Percentiles rank a stretch among this genome's conserved stretches.
phyloP scores from a whole-genome alignment of 2,329 filamentous ascomycete genomes.

The Nannizziopsis arthrosporioides region DNA sequence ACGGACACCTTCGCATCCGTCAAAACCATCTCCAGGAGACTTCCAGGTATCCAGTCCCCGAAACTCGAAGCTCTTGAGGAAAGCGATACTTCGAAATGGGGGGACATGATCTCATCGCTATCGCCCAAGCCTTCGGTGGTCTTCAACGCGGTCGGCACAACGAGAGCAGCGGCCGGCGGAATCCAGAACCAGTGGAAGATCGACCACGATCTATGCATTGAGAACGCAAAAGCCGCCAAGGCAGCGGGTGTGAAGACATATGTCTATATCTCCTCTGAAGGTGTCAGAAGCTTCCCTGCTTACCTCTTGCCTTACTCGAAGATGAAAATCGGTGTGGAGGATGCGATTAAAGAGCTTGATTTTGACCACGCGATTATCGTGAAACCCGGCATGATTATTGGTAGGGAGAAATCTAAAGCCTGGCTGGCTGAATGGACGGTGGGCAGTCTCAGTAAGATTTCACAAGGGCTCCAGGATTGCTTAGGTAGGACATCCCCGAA shows the following conservation, averaged over 20 bases:
- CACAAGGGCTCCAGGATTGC: conserved; percentile 21
- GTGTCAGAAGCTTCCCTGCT: conserved; percentile 22
- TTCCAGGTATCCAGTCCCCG: conserved; percentile 18
- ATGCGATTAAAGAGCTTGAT: conserved; percentile 25
- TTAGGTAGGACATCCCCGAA: conserved; percentile 18
- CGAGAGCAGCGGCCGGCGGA: conserved; percentile 24
- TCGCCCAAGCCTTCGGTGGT: conserved; percentile 20
- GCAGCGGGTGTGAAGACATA: conserved; percentile 27
- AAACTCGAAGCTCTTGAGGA: conserved; percentile 23
- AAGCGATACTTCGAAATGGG: conserved; percentile 25
- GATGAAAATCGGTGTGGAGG: conserved; percentile 31
- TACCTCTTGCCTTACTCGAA: conserved; percentile 26
- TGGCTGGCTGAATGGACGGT: conserved; percentile 18
- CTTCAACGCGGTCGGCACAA: conserved; percentile 29
- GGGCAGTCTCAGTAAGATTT: conserved; percentile 17
- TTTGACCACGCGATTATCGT: conserved; percentile 30
- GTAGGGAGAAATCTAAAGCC: conserved; percentile 19
- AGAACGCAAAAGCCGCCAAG: conserved; percentile 28
- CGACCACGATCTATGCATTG: conserved; percentile 29
- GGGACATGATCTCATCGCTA: conserved; percentile 18
- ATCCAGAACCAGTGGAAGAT: conserved; percentile 29
- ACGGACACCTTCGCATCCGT: conserved; percentile 19
- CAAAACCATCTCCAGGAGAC: conserved; percentile 22
- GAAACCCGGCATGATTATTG: conserved; percentile 28
- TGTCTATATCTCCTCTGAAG: conserved; percentile 27